Percentiles rank a stretch among this genome's conserved stretches.
Conservation (phyloP, 441 rosid species). For the Populus tomentosa region DNA sequence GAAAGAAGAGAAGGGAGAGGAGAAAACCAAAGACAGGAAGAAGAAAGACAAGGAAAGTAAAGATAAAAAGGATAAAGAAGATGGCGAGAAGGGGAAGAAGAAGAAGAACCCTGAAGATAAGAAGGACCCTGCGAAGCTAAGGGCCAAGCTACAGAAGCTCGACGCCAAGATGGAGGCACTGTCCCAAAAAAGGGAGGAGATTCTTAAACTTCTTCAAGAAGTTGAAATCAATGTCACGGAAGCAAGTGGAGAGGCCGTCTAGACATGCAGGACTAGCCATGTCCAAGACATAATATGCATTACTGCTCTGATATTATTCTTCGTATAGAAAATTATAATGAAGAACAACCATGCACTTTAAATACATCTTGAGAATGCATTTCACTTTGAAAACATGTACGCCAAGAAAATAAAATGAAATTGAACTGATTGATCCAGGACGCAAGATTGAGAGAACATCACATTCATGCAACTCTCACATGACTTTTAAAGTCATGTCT, state of each 20-base stretch:
- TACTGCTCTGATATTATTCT: too few relatives aligned
- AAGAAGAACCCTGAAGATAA: conserved; percentile 70
- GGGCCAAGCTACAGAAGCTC: conserved; percentile 52
- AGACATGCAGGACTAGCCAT: too few relatives aligned
- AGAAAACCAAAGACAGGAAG: conserved; percentile 34
- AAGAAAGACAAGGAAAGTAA: conserved; percentile 45
- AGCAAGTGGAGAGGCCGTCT: conserved; percentile 10
- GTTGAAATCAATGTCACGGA: conserved; percentile 33
- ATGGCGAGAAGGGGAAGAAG: conserved; percentile 48
- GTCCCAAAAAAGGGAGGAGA: conserved; percentile 46
- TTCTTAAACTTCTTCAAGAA: conserved; percentile 42
- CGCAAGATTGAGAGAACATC: too few relatives aligned
- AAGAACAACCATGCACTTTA: too few relatives aligned
- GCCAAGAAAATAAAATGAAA: too few relatives aligned
- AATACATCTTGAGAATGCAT: too few relatives aligned
- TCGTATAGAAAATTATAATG: too few relatives aligned
- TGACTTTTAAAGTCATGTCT: too few relatives aligned
- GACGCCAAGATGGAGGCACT: conserved; percentile 63
- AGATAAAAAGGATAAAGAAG: conserved; percentile 47
- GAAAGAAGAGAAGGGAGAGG: conserved; percentile 20
- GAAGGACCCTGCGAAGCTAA: conserved; percentile 53
- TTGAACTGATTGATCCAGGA: too few relatives aligned
- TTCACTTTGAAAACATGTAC: too few relatives aligned
- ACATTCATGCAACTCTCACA: too few relatives aligned
- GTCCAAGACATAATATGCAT: too few relatives aligned